Evolutionary conservation across 139 green algal genomes (phyloP), one percentile per base, ranked within the genome.

Genomic region (Choricystis sp.): DNA sequence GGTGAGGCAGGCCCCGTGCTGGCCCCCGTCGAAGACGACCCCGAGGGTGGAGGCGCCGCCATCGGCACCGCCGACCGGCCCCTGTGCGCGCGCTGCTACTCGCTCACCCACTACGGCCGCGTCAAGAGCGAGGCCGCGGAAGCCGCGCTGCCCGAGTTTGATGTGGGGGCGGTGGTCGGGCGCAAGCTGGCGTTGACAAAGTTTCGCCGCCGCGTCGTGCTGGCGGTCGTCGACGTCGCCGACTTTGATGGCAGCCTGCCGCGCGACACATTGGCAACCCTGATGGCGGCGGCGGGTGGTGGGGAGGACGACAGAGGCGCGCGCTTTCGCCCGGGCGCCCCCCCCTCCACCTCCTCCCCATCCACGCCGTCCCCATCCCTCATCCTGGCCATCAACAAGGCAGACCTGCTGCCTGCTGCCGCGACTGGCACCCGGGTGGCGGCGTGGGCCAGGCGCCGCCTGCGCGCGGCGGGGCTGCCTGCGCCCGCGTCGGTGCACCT

Each of bases 191-290:
- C 61, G 31, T 64, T 86, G 60, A 79, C 90, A 55, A 86, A 85
- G 66, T 85, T 91, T 68, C 66, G 85, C 20, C 69, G 80, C 49
- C 77, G 80, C 0, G 81, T 96, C 26, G 78, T 99, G 66, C 68
- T 96, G 56, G 72, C 80, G 49, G 87, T 98, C 57, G 87, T 97
- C 59, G 72, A 78, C 40, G 28, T 49, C 40, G 63, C 19, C 22
- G 69, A 78, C 60, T 74, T 97, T 80, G 93, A 98, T 71, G 93
- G 89, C 23, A 95, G 85, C n/a, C 81, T 99, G 59, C 92, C 92
- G 0, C 66, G 81, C 27, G 29, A 26, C 22, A 79, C 81, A 26
- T 68, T 85, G 25, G 52, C 65, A 28, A 66, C 65, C 22, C 58
- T 81, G 3, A 57, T 83, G 56, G 29, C 49, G 19, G 20, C 30